Evolutionary conservation across 2,329 filamentous ascomycete genomes (phyloP), one percentile per base, ranked within the genome.

Genomic region (Dactylellina drechsleri): DNA sequence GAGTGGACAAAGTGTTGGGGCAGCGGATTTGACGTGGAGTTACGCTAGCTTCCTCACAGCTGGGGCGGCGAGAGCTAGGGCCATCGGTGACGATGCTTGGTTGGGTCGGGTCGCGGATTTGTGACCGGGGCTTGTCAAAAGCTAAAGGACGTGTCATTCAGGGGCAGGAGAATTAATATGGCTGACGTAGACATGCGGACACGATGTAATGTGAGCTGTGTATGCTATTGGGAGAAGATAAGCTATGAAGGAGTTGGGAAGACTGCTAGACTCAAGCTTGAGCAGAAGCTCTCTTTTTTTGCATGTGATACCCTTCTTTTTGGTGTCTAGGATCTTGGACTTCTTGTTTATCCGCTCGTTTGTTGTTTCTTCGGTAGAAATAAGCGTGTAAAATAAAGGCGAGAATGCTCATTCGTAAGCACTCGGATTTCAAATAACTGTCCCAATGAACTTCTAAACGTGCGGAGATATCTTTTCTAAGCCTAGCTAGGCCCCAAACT

Each of bases 31-130:
- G 28, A 92, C 90, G 2, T 92, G 90, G 90, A 91, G 89, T 0
- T 92, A 91, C 77, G 89, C 89, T 0, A 85, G 89, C 0, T 89
- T 92, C 81, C 82, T 92, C 52, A 90, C 89, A 0, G 86, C 76
- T 13, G 75, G 70, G 23, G 76, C 77, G 15, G 77, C 78, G 6
- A 76, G 77, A 61, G 54, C 70, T 15, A 76, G 70, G 16, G 70
- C 62, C 10, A 36, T 26, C 10, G 70, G 70, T 10, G 64, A 67
- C 18, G 20, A 49, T 18, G 31, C 28, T 36, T 74, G 70, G 70
- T 58, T 74, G 62, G 53, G 23, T 15, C 59, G 52, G 53, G 26
- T 74, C 40, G 70, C 70, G 6, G 57, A 74, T 43, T 54, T 74
- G 70, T 66, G 57, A 60, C 41, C 41, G 47, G 57, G 31, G 54